Evolutionary conservation across 371 early-diverging fungal species (phyloP), one percentile per base, ranked within the genome.

Genomic region (Phascolomyces articulosus): DNA sequence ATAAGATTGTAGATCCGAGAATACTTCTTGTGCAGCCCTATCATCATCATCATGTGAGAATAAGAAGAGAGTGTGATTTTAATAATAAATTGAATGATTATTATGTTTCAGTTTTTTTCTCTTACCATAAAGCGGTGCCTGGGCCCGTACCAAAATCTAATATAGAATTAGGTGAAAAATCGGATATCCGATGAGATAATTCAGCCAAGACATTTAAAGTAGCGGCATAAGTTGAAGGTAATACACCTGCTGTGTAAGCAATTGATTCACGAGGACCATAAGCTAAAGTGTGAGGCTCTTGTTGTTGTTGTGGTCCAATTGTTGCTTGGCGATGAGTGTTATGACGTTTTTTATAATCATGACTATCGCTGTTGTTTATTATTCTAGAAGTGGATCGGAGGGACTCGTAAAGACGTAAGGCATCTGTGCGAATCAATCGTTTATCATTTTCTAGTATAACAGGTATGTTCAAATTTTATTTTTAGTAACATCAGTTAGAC

Each of bases 81-180:
- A n/a, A n/a, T n/a, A n/a, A n/a, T n/a, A n/a, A n/a, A n/a, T n/a
- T n/a, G n/a, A n/a, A n/a, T n/a, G n/a, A n/a, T n/a, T n/a, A n/a
- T n/a, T n/a, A n/a, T n/a, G n/a, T n/a, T n/a, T n/a, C n/a, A 18
- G 44, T 1, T 44, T 4, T 2, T n/a, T 15, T 44, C 4, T 4
- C n/a, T 62, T 80, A 87, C 91, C 92, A 95, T 34, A 95, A 77
- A 9, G 87, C 92, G 6, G 95, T 92, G 28, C 93, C 96, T 6
- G 96, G 95, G 2, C 96, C 96, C 0, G 89, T 87, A 20, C 95
- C 96, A 71, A 95, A 93, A 75, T 96, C 96, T 54, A 95, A 64
- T 26, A 94, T 74, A 1, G 77, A 77, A 24, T 57, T 73, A 0
- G 96, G 95, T 3, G 67, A 53, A 63, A 92, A 87, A 21, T 77